Conservation (phyloP, 140 eudicot genomes). For the Oenanthe javanica region DNA sequence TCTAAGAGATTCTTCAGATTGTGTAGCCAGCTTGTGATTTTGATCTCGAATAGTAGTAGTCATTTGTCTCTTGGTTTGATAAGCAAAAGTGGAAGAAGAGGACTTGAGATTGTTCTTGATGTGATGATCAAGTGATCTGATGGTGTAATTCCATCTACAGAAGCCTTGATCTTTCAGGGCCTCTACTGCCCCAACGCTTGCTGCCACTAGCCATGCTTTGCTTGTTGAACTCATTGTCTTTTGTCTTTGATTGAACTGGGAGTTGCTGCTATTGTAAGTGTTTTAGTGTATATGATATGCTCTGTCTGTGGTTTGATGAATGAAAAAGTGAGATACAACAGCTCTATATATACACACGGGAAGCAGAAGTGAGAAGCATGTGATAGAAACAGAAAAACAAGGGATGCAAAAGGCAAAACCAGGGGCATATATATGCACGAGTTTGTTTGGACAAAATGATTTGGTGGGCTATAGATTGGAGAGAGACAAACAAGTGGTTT, state of each 20-base stretch:
- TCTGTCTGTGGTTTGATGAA: neutral
- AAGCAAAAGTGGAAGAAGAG: neutral
- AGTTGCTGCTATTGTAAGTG: no score
- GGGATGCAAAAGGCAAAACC: neutral
- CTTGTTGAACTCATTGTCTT: slow-evolving; percentile 16
- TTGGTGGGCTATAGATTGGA: neutral
- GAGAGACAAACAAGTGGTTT: neutral
- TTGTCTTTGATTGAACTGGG: no score
- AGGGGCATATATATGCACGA: neutral
- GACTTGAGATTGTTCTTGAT: slow-evolving; percentile 15
- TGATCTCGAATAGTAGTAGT: neutral
- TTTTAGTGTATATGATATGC: no score
- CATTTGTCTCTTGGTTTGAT: slow-evolving; percentile 8
- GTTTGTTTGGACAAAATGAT: neutral
- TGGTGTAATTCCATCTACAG: slow-evolving; percentile 28
- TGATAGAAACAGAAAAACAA: neutral
- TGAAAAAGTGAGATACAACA: neutral
- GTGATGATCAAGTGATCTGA: slow-evolving; percentile 16
- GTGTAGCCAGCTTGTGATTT: neutral
- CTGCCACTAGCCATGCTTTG: slow-evolving; percentile 28
- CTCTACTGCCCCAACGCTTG: slow-evolving; percentile 31
- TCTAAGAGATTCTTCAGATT: neutral
- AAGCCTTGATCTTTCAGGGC: slow-evolving; percentile 35
- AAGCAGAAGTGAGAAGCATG: no score
- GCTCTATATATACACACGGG: neutral